Evolutionary conservation across 257 asterid genomes (phyloP).

Genomic region (Henckelia pumila): DNA sequence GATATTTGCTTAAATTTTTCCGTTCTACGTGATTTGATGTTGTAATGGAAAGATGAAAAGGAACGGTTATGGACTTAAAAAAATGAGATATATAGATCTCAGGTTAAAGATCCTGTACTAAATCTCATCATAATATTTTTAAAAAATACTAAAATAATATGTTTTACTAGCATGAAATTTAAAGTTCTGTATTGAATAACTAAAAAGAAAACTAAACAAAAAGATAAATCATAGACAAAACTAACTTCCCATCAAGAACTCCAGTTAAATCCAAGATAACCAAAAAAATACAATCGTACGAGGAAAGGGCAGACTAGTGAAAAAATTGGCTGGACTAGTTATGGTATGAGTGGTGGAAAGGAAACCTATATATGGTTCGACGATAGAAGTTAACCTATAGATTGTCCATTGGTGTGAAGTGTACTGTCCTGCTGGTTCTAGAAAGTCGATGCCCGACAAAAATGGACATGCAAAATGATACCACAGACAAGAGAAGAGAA

Average conservation of each 20-base stretch:
- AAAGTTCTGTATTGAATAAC: too few species aligned
- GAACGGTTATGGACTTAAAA: too few species aligned
- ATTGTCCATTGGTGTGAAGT: constrained; percentile 47
- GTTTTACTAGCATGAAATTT: too few species aligned
- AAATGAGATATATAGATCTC: too few species aligned
- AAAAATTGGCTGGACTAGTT: not conserved
- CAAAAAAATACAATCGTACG: constrained; percentile 15
- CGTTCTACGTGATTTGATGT: too few species aligned
- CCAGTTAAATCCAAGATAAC: constrained; percentile 10
- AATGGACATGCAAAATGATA: constrained; percentile 44
- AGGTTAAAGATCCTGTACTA: too few species aligned
- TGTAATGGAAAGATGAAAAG: too few species aligned
- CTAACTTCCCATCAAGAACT: constrained; percentile 15
- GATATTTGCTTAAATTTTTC: too few species aligned
- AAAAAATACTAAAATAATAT: too few species aligned
- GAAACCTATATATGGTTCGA: not conserved
- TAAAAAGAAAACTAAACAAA: too few species aligned
- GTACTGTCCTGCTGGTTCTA: constrained; percentile 26
- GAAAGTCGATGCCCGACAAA: constrained; percentile 43
- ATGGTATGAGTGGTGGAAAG: constrained; percentile 1
- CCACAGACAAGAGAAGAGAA: constrained; percentile 53
- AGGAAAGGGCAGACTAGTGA: not conserved
- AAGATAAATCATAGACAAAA: not conserved
- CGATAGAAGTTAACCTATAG: constrained; percentile 34
- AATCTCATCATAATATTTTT: too few species aligned